Evolutionary conservation across 768 basidiomycete genomes (phyloP).

Genomic region (Lentinula detonsa): DNA sequence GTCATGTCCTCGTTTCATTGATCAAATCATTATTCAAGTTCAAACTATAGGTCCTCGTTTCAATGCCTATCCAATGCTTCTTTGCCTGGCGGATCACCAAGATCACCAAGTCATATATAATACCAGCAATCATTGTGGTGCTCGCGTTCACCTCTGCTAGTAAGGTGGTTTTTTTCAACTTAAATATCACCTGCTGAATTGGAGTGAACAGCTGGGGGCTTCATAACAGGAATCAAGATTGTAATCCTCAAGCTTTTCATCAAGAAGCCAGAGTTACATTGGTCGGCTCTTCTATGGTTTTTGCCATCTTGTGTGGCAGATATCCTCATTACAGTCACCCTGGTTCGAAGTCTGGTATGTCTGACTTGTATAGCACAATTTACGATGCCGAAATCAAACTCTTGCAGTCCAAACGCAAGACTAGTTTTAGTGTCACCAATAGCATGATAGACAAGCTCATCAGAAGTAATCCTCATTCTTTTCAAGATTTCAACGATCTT

Average conservation of each 20-base stretch:
- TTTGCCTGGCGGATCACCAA: slow-evolving; percentile 12
- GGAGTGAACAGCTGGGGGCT: background rate
- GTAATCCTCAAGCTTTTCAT: slow-evolving; percentile 6
- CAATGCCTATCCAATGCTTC: slow-evolving; percentile 13
- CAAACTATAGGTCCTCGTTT: slow-evolving; percentile 9
- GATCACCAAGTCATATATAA: slow-evolving; percentile 8
- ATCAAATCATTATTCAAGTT: background rate
- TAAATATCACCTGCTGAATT: background rate
- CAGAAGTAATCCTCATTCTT: background rate
- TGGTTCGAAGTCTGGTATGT: slow-evolving; percentile 7
- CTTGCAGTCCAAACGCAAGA: slow-evolving; percentile 4
- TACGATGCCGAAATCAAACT: background rate
- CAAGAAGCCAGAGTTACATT: slow-evolving; percentile 5
- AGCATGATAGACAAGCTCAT: slow-evolving; percentile 7
- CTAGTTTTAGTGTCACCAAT: slow-evolving; percentile 1
- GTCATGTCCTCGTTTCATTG: slow-evolving; percentile 3
- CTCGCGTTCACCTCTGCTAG: slow-evolving; percentile 4
- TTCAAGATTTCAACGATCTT: background rate
- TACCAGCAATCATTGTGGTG: slow-evolving; percentile 5
- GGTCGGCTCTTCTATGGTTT: slow-evolving; percentile 7
- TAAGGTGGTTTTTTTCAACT: background rate
- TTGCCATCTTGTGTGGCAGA: slow-evolving; percentile 6
- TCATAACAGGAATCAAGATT: slow-evolving; percentile 2
- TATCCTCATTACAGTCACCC: slow-evolving; percentile 4
- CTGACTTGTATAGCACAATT: background rate